Conservation (phyloP, 768 basidiomycete genomes). For the Amyloporia xantha region DNA sequence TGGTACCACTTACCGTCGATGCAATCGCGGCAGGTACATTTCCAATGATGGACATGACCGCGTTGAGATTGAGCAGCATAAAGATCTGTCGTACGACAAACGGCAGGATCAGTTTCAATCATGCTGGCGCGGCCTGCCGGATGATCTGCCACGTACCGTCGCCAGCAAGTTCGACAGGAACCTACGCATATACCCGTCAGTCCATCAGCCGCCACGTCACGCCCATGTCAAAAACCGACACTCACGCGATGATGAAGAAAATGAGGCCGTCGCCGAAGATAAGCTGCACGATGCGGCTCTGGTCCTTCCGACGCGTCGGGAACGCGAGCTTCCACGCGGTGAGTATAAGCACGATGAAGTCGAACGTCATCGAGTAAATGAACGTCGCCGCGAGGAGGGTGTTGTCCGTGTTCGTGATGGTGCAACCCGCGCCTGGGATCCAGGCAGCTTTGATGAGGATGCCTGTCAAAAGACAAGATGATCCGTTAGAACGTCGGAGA, state of each 20-base stretch:
- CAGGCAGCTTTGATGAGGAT: conserved; percentile 52
- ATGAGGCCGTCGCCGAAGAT: conserved; percentile 72
- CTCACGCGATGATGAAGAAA: conserved; percentile 71
- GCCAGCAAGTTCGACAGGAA: conserved; percentile 38
- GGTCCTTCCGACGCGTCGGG: conserved; percentile 22
- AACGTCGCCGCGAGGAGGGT: conserved; percentile 60
- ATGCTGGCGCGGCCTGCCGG: too few species aligned
- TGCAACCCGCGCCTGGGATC: conserved; percentile 42
- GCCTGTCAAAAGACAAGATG: conserved; percentile 29
- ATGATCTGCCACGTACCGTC: conserved; percentile 20
- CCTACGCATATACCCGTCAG: conserved; percentile 13
- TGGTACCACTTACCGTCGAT: conserved; percentile 60
- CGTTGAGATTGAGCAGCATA: conserved; percentile 60
- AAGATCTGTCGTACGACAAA: conserved; percentile 30
- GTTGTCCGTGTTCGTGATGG: conserved; percentile 54
- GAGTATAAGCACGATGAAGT: conserved; percentile 53
- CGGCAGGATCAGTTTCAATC: not conserved
- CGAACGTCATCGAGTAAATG: conserved; percentile 72
- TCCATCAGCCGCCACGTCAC: too few species aligned
- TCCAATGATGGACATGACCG: conserved; percentile 67
- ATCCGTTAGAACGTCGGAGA: not conserved
- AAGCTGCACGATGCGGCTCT: conserved; percentile 45
- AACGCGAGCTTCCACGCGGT: conserved; percentile 54
- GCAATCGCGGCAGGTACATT: conserved; percentile 70
- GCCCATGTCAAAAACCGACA: too few species aligned